These are phyloP conservation scores for Marsdenia floribunda DNA, from an alignment of 257 asterid species.

Conservation along the genomic window DNA sequence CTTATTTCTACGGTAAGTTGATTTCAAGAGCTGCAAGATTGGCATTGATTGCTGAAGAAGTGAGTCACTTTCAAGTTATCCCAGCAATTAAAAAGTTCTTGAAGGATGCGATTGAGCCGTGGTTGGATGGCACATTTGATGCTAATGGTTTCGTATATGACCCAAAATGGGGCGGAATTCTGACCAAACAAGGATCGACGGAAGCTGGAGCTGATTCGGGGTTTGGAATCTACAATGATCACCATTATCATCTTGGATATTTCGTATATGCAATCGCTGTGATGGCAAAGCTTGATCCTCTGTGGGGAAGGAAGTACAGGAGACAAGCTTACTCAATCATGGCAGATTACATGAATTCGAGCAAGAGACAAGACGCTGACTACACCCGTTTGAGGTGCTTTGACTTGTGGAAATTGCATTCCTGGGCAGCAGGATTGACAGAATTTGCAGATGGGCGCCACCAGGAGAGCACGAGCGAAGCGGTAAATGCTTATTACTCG, in stretches of 20 bases:
- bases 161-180: slow-evolving; percentile 74
- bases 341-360: slow-evolving; percentile 71
- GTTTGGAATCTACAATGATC: slow-evolving; percentile 70
- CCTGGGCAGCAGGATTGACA: slow-evolving; percentile 86
- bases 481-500: slow-evolving; percentile 71
- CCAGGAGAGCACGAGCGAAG: slow-evolving; percentile 85
- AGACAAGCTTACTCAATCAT: slow-evolving; percentile 63
- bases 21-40: slow-evolving; percentile 82
- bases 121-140: slow-evolving; percentile 67
- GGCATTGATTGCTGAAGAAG: slow-evolving; percentile 79
- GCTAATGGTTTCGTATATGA: slow-evolving; percentile 67
- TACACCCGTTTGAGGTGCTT: slow-evolving; percentile 68
- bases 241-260: slow-evolving; percentile 74
- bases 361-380: slow-evolving; percentile 31
- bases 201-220: slow-evolving; percentile 76
- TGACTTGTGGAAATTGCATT: slow-evolving; percentile 69
- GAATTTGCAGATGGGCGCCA: slow-evolving; percentile 76
- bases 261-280: slow-evolving; percentile 69
- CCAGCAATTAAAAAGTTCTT: slow-evolving; percentile 51
- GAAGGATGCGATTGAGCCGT: slow-evolving; percentile 66
- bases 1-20: slow-evolving; percentile 63
- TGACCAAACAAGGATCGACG: slow-evolving; percentile 57
- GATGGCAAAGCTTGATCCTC: slow-evolving; percentile 65
- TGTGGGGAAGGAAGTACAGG: slow-evolving; percentile 74
- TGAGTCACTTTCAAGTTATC: slow-evolving; percentile 45